Conservation (phyloP, 371 early-diverging fungal species). For the Haplosporangium sp. region DNA sequence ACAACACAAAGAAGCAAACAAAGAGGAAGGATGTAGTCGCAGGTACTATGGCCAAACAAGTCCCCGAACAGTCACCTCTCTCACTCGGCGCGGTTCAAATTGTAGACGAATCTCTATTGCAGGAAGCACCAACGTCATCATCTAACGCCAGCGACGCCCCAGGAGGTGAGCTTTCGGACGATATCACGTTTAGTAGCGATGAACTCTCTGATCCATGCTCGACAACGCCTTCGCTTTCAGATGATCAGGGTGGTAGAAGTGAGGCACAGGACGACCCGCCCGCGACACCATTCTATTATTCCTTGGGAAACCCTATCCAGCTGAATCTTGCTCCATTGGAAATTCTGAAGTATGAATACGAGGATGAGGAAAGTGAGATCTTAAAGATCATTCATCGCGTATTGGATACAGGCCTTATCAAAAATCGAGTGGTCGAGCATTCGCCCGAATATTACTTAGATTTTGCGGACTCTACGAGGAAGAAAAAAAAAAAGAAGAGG, state of each 20-base stretch:
- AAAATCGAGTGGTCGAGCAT: constrained; percentile 21
- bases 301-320: constrained; percentile 42
- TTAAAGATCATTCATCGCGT: constrained; percentile 30
- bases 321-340: constrained; percentile 24
- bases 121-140: too few species aligned
- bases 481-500: constrained; percentile 3
- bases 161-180: not conserved
- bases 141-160: too few species aligned
- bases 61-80: too few species aligned
- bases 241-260: not conserved
- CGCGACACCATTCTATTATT: not conserved
- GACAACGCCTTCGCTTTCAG: not conserved
- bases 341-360: constrained; percentile 53
- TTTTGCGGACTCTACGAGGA: not conserved
- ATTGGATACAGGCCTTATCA: constrained; percentile 29
- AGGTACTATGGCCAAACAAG: too few species aligned
- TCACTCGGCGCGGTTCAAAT: too few species aligned
- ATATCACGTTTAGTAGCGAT: constrained; percentile 9
- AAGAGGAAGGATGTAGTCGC: too few species aligned
- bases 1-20: too few species aligned
- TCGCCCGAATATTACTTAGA: constrained; percentile 1
- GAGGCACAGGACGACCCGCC: constrained; percentile 1
- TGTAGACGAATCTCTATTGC: too few species aligned
- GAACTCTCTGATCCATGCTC: constrained; percentile 16
- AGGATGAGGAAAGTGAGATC: constrained; percentile 50